Conservation (phyloP, 2,329 filamentous ascomycete species). For the Cladosporium sp. region DNA sequence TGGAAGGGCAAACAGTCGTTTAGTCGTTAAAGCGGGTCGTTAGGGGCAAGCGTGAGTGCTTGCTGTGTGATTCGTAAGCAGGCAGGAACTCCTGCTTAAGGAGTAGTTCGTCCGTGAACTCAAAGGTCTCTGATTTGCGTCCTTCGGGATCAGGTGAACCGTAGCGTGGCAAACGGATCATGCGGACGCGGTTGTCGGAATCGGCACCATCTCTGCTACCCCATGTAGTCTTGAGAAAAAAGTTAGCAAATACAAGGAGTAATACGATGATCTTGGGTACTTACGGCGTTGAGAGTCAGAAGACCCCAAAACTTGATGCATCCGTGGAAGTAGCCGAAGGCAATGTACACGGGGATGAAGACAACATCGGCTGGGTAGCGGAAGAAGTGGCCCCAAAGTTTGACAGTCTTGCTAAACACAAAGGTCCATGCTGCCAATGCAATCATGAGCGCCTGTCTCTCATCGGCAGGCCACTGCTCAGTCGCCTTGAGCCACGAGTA, state of each 20-base stretch:
- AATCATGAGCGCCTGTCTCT: conserved; percentile 54
- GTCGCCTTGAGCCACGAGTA: conserved; percentile 70
- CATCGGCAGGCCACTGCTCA: conserved; percentile 40
- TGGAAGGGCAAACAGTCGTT: conserved; percentile 30
- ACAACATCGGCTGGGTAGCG: conserved; percentile 80
- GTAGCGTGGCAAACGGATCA: conserved; percentile 50
- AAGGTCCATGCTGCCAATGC: conserved; percentile 69
- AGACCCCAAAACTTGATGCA: conserved; percentile 89
- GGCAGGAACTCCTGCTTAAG: conserved; percentile 33
- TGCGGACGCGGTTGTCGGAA: conserved; percentile 73
- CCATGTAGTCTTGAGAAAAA: conserved; percentile 79
- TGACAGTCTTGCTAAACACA: conserved; percentile 86
- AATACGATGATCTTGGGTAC: conserved; percentile 37
- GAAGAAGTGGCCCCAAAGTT: conserved; percentile 82
- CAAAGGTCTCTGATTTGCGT: conserved; percentile 38
- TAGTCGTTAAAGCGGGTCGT: conserved; percentile 32
- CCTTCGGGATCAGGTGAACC: conserved; percentile 34
- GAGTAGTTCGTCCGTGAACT: conserved; percentile 26
- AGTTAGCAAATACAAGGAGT: not conserved
- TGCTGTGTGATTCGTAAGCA: conserved; percentile 35
- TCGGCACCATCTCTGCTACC: conserved; percentile 91
- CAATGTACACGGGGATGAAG: conserved; percentile 78
- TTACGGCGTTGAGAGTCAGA: conserved; percentile 69
- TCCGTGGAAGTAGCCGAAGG: conserved; percentile 92
- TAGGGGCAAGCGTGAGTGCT: conserved; percentile 24